These are phyloP conservation scores for Paramecium bursaria DNA, from an alignment of 73 alveolate species.

Conservation along the genomic window DNA sequence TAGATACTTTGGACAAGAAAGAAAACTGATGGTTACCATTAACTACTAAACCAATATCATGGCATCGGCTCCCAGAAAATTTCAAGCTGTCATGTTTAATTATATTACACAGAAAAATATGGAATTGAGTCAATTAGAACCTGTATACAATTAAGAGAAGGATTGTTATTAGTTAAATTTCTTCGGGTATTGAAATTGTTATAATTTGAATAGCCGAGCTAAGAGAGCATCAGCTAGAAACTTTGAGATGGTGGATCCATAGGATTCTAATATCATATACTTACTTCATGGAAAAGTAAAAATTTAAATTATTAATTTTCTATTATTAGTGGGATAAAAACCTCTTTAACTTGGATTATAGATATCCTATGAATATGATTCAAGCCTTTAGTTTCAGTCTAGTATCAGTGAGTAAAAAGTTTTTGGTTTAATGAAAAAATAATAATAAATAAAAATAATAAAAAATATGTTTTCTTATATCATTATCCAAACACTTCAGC, in stretches of 20 bases:
- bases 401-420: conserved; percentile 14
- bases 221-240: conserved; percentile 69
- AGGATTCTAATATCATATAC: conserved; percentile 44
- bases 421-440: neutral
- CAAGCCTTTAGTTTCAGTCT: conserved; percentile 45
- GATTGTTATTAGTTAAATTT: conserved; percentile 61
- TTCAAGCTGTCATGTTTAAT: conserved; percentile 44
- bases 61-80: conserved; percentile 68
- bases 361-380: conserved; percentile 50
- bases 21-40: conserved; percentile 8
- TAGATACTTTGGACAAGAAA: conserved; percentile 54
- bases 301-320: neutral
- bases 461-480: neutral
- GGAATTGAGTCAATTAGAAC: conserved; percentile 25
- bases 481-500: conserved; percentile 48
- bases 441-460: neutral
- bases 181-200: neutral
- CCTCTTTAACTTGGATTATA: conserved; percentile 35
- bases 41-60: conserved; percentile 66
- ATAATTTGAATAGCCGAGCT: conserved; percentile 9
- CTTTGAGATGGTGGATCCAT: conserved; percentile 55
- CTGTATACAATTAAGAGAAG: conserved; percentile 57
- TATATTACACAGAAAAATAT: conserved; percentile 13
- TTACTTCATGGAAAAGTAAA: conserved; percentile 48
- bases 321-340: conserved; percentile 62